Percentiles rank a stretch among this genome's conserved stretches.
Conservation (phyloP, 306 rosid genomes). For the Begonia fuchsioides region DNA sequence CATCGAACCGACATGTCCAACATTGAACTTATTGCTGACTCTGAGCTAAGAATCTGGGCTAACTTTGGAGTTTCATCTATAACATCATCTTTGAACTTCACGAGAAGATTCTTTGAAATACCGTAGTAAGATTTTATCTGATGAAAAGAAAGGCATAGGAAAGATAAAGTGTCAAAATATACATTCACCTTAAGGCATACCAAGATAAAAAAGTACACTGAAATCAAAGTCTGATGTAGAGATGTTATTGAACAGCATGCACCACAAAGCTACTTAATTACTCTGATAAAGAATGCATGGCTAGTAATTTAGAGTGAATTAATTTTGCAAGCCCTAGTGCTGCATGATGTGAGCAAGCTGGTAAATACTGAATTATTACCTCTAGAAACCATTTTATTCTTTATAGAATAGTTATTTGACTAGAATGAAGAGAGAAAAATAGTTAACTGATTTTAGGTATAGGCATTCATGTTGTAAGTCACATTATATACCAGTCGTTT, state of each 20-base stretch:
- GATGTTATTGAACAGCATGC: too few species aligned
- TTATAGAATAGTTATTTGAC: too few species aligned
- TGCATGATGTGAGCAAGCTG: too few species aligned
- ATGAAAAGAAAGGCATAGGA: not conserved
- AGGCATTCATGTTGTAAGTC: too few species aligned
- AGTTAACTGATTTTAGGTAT: not conserved
- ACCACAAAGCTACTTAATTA: too few species aligned
- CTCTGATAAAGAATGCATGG: too few species aligned
- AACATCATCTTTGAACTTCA: conserved; percentile 70
- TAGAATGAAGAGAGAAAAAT: not conserved
- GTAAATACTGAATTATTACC: too few species aligned
- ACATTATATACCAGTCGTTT: conserved; percentile 51
- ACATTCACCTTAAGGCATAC: not conserved
- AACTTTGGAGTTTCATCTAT: conserved; percentile 76
- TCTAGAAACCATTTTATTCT: too few species aligned
- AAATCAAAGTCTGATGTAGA: too few species aligned
- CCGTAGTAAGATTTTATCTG: conserved; percentile 96
- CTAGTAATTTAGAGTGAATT: too few species aligned
- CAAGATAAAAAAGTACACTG: too few species aligned
- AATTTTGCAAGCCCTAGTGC: too few species aligned
- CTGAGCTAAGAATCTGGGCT: conserved; percentile 81
- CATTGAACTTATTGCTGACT: conserved; percentile 75
- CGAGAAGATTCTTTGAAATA: conserved; percentile 73
- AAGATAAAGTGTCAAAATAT: conserved; percentile 7
- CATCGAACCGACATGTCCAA: conserved; percentile 92